Evolutionary conservation across 2,329 filamentous ascomycete genomes (phyloP).

Genomic region (Colletotrichum spaethianum): DNA sequence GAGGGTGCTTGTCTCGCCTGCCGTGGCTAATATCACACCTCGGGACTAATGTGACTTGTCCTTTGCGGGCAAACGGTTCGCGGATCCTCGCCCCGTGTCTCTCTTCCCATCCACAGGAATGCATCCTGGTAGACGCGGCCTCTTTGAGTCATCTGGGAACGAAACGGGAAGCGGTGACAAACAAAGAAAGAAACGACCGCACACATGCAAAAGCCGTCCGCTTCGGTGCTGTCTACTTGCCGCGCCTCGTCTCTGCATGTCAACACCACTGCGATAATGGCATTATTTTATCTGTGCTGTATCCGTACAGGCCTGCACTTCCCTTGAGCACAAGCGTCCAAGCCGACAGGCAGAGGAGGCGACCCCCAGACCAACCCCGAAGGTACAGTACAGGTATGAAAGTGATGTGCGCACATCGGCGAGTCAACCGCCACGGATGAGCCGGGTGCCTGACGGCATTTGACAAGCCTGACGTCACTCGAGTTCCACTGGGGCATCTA

Average conservation of each 20-base stretch:
- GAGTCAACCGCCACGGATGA: not conserved
- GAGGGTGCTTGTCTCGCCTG: no score
- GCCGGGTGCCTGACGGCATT: not conserved
- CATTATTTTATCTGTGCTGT: no score
- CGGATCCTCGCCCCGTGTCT: not conserved
- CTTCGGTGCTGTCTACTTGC: constrained; percentile 3
- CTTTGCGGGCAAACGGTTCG: constrained; percentile 7
- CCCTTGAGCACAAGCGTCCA: not conserved
- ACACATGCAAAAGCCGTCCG: not conserved
- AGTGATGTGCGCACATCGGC: no score
- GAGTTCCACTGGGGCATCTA: not conserved
- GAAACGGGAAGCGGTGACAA: constrained; percentile 24
- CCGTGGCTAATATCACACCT: no score
- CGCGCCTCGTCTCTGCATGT: constrained; percentile 20
- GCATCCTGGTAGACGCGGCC: constrained; percentile 6
- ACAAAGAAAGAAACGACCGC: constrained; percentile 1
- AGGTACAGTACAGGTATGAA: not conserved
- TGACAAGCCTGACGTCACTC: not conserved
- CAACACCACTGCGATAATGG: not conserved
- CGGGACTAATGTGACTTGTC: not conserved
- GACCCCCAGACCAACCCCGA: not conserved
- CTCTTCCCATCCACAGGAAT: constrained; percentile 21
- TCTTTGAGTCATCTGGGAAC: constrained; percentile 23
- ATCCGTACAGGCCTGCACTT: not conserved
- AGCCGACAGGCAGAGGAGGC: not conserved